Conservation (phyloP, 2,329 filamentous ascomycete genomes). For the Monosporascus sp. region DNA sequence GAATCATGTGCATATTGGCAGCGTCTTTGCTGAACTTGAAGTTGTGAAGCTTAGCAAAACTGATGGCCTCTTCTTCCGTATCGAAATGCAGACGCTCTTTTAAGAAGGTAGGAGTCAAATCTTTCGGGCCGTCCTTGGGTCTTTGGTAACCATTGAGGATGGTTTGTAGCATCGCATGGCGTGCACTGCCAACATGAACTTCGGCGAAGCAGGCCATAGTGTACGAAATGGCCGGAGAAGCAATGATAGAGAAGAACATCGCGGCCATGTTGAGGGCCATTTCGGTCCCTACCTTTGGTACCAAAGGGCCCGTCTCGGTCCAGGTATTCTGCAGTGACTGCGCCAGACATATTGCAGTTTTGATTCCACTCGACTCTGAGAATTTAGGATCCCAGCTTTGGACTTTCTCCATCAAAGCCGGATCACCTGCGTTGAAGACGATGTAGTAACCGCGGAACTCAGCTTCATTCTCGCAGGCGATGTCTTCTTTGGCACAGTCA, state of each 20-base stretch:
- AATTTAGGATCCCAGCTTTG: conserved; percentile 50
- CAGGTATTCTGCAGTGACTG: conserved; percentile 55
- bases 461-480: conserved; percentile 55
- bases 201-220: conserved; percentile 66
- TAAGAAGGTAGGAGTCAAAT: conserved; percentile 51
- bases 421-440: conserved; percentile 54
- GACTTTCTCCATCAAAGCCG: conserved; percentile 50
- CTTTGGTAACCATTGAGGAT: conserved; percentile 51
- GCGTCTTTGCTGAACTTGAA: conserved; percentile 43
- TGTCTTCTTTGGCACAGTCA: conserved; percentile 53
- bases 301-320: conserved; percentile 52
- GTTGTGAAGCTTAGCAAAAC: conserved; percentile 55
- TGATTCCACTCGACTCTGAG: conserved; percentile 54
- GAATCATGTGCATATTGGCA: conserved; percentile 34
- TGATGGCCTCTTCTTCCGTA: conserved; percentile 58
- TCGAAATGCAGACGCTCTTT: conserved; percentile 62
- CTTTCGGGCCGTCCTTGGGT: conserved; percentile 51
- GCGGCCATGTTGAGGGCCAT: conserved; percentile 44
- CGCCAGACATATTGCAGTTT: conserved; percentile 55
- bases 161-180: conserved; percentile 51
- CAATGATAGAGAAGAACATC: conserved; percentile 56
- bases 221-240: conserved; percentile 53
- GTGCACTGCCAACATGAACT: conserved; percentile 58
- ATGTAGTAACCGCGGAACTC: conserved; percentile 64
- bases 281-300: conserved; percentile 41